Evolutionary conservation across 2,329 filamentous ascomycete species (phyloP).

Genomic region (Trichoderma koningiopsis): DNA sequence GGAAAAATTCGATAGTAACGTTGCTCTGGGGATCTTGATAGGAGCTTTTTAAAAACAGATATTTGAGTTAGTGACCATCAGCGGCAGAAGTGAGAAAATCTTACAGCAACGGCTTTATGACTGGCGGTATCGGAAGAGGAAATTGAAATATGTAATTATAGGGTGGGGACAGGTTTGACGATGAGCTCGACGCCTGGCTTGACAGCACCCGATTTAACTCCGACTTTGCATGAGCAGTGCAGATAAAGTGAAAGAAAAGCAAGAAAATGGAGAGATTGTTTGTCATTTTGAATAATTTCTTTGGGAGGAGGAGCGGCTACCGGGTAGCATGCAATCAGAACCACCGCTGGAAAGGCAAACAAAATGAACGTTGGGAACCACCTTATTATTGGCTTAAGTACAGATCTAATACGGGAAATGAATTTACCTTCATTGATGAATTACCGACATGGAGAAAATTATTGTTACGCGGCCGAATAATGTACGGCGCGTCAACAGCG

Average conservation of each 20-base stretch:
- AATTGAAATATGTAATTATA: background rate
- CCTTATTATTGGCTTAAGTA: background rate
- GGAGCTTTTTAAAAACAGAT: background rate
- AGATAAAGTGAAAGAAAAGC: background rate
- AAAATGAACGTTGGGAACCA: background rate
- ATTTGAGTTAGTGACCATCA: background rate
- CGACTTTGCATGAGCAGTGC: background rate
- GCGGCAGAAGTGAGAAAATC: background rate
- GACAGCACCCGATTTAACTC: background rate
- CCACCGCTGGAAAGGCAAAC: background rate
- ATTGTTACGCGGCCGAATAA: background rate
- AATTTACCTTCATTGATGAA: background rate
- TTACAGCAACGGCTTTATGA: background rate
- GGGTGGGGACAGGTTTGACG: background rate
- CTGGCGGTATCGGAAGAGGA: background rate
- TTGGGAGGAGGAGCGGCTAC: no score
- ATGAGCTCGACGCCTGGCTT: background rate
- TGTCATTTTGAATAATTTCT: background rate
- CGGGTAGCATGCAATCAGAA: background rate
- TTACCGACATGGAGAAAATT: background rate
- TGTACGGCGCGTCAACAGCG: background rate
- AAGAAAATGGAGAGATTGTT: background rate
- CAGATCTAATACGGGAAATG: background rate
- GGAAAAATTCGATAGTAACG: background rate
- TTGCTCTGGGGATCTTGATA: background rate